Evolutionary conservation across 305 asterid genomes (phyloP).

Genomic region (Fraxinus nigra): DNA sequence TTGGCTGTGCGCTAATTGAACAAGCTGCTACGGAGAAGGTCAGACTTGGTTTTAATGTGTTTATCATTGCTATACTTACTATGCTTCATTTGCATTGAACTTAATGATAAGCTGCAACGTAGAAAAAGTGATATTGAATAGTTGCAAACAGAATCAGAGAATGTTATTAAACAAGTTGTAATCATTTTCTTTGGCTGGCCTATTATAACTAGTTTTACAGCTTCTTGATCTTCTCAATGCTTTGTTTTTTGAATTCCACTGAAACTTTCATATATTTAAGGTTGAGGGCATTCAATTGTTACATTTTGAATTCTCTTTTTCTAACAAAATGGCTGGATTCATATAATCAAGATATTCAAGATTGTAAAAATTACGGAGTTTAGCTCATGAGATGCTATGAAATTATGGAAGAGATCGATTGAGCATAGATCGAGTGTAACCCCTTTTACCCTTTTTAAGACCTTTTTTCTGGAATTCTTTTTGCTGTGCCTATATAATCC

Average conservation of each 20-base stretch:
- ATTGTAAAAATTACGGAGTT: background rate
- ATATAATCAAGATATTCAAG: background rate
- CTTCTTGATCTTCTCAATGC: background rate
- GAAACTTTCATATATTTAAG: background rate
- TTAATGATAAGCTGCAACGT: slow-evolving; percentile 2
- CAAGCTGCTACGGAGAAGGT: slow-evolving; percentile 99
- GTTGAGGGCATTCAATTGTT: slow-evolving; percentile 4
- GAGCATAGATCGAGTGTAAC: background rate
- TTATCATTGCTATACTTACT: slow-evolving; percentile 9
- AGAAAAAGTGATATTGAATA: background rate
- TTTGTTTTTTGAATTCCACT: background rate
- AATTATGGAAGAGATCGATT: background rate
- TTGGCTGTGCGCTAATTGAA: slow-evolving; percentile 96
- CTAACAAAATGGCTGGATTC: background rate
- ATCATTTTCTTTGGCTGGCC: background rate
- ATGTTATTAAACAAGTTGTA: background rate
- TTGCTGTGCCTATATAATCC: background rate
- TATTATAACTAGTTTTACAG: background rate
- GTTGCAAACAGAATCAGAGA: background rate
- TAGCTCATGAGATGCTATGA: background rate
- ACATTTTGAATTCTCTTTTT: background rate
- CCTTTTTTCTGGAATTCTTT: background rate
- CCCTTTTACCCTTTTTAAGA: background rate
- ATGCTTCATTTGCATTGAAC: slow-evolving; percentile 10
- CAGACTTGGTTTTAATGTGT: slow-evolving; percentile 8